Conservation (phyloP, 1,284 basidiomycete species). For the Ceratobasidium sp. region DNA sequence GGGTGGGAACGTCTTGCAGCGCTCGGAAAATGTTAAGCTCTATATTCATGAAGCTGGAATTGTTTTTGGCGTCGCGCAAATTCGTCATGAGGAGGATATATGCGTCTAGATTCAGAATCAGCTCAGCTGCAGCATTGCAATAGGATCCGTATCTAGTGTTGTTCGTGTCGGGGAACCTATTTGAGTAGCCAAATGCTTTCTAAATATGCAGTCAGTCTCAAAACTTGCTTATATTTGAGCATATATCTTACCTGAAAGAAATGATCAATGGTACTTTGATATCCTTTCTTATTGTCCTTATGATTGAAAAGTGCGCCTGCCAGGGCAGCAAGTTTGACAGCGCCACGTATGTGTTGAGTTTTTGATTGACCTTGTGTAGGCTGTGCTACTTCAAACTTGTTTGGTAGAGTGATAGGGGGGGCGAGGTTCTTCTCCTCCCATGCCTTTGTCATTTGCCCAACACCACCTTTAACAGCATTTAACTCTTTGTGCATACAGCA, state of each 20-base stretch:
- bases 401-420: slow-evolving; percentile 54
- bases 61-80: too few relatives aligned
- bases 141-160: too few relatives aligned
- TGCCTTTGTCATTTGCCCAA: slow-evolving; percentile 52
- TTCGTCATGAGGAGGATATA: too few relatives aligned
- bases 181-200: too few relatives aligned
- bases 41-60: too few relatives aligned
- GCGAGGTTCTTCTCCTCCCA: slow-evolving; percentile 51
- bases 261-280: slow-evolving; percentile 51
- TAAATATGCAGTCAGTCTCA: too few relatives aligned
- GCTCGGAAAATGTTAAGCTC: too few relatives aligned
- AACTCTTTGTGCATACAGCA: slow-evolving; percentile 63
- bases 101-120: too few relatives aligned
- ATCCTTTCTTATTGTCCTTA: slow-evolving; percentile 59
- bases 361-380: slow-evolving; percentile 1
- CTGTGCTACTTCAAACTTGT: slow-evolving; percentile 55
- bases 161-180: too few relatives aligned
- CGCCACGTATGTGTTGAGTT: slow-evolving; percentile 46
- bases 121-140: too few relatives aligned
- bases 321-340: slow-evolving; percentile 55
- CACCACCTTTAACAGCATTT: slow-evolving; percentile 59
- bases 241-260: slow-evolving; percentile 50
- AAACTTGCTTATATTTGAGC: too few relatives aligned
- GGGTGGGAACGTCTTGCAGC: too few relatives aligned
- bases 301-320: slow-evolving; percentile 56